Base-by-base conservation (phyloP, 108 stramenopile species). In the Ochromonas danica region DNA sequence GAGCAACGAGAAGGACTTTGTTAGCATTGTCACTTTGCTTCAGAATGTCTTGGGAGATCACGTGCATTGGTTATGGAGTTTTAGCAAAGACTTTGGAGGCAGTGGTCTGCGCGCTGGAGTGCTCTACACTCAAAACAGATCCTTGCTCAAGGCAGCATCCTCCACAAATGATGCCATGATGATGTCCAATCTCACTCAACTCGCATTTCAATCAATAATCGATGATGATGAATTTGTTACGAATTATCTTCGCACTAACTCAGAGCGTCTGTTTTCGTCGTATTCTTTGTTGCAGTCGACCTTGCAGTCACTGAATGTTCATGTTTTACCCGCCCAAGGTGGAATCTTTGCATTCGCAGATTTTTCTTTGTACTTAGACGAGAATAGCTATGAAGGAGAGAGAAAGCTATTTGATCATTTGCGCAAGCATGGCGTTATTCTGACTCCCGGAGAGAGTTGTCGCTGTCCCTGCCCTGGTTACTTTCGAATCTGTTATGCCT, bases 11-110 rank as follows among this genome's bases (percentile, higher is more conserved):
- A 22, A 14, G 45, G 45, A 38, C 22, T 70, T 70, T 70, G 22
- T 22, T 42, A 70, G 67, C 22, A 22, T 70, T 70, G 67, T 42
- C 6, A 70, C 14, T 70, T 38, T 70, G 22, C 22, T 70, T 14
- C 6, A 51, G 14, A 51, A 51, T 51, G 38, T 1, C 10, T 41
- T 81, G 22, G 74, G 80, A 22, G 42, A n/a, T 6, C 91, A 87
- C 78, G 78, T 93, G 61, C 93, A 94, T 79, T 79, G 91, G 10
- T 91, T 94, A 1, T 94, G 91, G 61, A 85, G 91, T 25, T 81
- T 94, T 41, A 91, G 91, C 42, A 94, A 94, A 84, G 94, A 94
- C 85, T 93, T 92, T 86, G 91, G 90, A 1, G 81, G 91, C 35
- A 92, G 91, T 1, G 94, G 94, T 61, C 67, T 94, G 17, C 86